Evolutionary conservation across 2,329 filamentous ascomycete species (phyloP).

Genomic region (Tolypocladium paradoxum): DNA sequence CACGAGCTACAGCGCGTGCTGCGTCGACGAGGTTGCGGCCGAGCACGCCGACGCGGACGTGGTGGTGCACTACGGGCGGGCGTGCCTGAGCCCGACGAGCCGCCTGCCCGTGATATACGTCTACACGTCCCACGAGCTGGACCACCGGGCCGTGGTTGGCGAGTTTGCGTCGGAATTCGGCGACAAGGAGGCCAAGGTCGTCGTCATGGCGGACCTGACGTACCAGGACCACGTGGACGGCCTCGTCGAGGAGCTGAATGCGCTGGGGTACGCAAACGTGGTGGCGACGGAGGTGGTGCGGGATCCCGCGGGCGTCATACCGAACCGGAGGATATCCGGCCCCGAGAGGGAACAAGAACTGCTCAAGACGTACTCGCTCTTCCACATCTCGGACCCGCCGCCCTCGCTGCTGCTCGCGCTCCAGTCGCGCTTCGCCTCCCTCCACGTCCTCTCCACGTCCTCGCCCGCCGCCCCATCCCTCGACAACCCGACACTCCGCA

Average conservation of each 20-base stretch:
- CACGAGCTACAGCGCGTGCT: slow-evolving; percentile 94
- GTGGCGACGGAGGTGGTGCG: slow-evolving; percentile 63
- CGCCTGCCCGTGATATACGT: slow-evolving; percentile 82
- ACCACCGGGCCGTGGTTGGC: slow-evolving; percentile 42
- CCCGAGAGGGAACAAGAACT: slow-evolving; percentile 25
- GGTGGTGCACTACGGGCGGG: slow-evolving; percentile 86
- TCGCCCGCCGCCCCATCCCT: slow-evolving; percentile 39
- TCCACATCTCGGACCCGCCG: slow-evolving; percentile 75
- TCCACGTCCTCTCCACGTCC: slow-evolving; percentile 65
- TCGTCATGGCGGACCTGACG: slow-evolving; percentile 83
- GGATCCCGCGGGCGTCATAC: slow-evolving; percentile 68
- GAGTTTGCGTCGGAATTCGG: slow-evolving; percentile 62
- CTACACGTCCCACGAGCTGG: slow-evolving; percentile 66
- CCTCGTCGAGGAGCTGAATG: slow-evolving; percentile 43
- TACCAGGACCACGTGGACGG: slow-evolving; percentile 64
- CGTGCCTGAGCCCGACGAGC: slow-evolving; percentile 83
- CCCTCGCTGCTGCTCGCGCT: slow-evolving; percentile 78
- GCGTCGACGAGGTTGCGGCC: slow-evolving; percentile 91
- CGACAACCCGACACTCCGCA: slow-evolving; percentile 31
- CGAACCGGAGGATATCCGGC: slow-evolving; percentile 62
- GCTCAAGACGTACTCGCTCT: slow-evolving; percentile 61
- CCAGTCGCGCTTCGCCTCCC: slow-evolving; percentile 65
- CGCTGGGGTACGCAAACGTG: slow-evolving; percentile 58
- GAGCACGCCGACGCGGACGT: slow-evolving; percentile 87
- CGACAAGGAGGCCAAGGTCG: slow-evolving; percentile 50